phyloP scores from a whole-genome alignment of 371 early-diverging fungal species.

The Globomyces sp. region DNA sequence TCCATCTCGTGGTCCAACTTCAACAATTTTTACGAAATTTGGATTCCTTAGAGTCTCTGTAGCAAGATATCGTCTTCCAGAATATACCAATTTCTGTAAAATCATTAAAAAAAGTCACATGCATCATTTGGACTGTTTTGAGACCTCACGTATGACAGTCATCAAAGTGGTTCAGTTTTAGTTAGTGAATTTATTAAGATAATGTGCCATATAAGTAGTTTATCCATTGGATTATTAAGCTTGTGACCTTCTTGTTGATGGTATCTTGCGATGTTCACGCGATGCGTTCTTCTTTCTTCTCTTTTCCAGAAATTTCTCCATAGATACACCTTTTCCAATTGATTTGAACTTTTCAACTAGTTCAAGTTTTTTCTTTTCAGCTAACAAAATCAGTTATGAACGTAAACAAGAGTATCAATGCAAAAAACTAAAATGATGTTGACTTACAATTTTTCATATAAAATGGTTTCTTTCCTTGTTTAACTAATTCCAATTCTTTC shows the following conservation, averaged over 20 bases:
- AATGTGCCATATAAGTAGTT: too few species aligned
- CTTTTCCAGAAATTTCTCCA: slow-evolving; percentile 81
- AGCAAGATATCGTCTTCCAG: too few species aligned
- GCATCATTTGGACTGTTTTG: too few species aligned
- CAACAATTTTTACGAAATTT: slow-evolving; percentile 73
- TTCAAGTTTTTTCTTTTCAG: slow-evolving; percentile 75
- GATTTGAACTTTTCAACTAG: slow-evolving; percentile 76
- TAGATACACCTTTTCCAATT: slow-evolving; percentile 39
- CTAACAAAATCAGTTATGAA: slow-evolving; percentile 32
- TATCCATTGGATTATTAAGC: background rate
- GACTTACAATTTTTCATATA: slow-evolving; percentile 79
- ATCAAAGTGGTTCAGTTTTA: too few species aligned
- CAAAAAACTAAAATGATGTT: background rate
- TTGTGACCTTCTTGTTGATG: slow-evolving; percentile 32
- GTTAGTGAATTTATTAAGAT: too few species aligned
- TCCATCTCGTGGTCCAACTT: slow-evolving; percentile 95
- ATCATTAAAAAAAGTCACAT: too few species aligned
- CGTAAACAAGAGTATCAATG: too few species aligned
- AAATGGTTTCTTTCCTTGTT: slow-evolving; percentile 86
- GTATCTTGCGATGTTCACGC: slow-evolving; percentile 59
- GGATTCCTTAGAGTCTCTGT: background rate
- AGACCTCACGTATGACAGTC: too few species aligned
- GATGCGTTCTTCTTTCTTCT: slow-evolving; percentile 83
- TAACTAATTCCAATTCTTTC: slow-evolving; percentile 71
- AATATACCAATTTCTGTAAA: too few species aligned